Evolutionary conservation across 2,329 filamentous ascomycete genomes (phyloP).

Genomic region (Hypoxylon sp.): DNA sequence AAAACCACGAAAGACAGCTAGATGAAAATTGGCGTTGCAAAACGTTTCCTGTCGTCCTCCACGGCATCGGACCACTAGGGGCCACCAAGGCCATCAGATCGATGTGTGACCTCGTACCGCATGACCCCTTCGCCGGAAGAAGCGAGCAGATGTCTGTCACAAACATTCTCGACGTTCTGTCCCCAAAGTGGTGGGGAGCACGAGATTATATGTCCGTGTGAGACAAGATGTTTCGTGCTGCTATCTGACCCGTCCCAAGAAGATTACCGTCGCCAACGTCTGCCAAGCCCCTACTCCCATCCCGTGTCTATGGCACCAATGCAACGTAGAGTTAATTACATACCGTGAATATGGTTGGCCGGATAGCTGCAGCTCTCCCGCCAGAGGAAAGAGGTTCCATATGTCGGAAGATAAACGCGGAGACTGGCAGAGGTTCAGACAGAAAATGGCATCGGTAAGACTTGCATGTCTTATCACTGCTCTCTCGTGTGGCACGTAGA

Average conservation of each 20-base stretch:
- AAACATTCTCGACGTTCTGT: slow-evolving; percentile 43
- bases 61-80: slow-evolving; percentile 43
- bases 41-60: slow-evolving; percentile 45
- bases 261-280: slow-evolving; percentile 24
- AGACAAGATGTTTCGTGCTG: slow-evolving; percentile 45
- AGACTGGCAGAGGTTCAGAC: slow-evolving; percentile 24
- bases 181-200: slow-evolving; percentile 24
- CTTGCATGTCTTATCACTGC: slow-evolving; percentile 39
- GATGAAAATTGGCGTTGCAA: slow-evolving; percentile 30
- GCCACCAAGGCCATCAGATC: slow-evolving; percentile 45
- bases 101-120: slow-evolving; percentile 41
- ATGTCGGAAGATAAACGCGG: slow-evolving; percentile 45
- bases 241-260: slow-evolving; percentile 21
- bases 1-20: slow-evolving; percentile 26
- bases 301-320: slow-evolving; percentile 36
- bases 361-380: slow-evolving; percentile 38
- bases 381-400: slow-evolving; percentile 23
- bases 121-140: slow-evolving; percentile 47
- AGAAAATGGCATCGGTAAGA: slow-evolving; percentile 39
- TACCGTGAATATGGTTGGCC: slow-evolving; percentile 42
- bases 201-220: slow-evolving; percentile 45
- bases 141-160: slow-evolving; percentile 44
- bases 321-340: slow-evolving; percentile 19
- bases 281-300: slow-evolving; percentile 13
- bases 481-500: slow-evolving; percentile 34